phyloP scores from a whole-genome alignment of 2,329 filamentous ascomycete species.

The Botrytis byssoidea region DNA sequence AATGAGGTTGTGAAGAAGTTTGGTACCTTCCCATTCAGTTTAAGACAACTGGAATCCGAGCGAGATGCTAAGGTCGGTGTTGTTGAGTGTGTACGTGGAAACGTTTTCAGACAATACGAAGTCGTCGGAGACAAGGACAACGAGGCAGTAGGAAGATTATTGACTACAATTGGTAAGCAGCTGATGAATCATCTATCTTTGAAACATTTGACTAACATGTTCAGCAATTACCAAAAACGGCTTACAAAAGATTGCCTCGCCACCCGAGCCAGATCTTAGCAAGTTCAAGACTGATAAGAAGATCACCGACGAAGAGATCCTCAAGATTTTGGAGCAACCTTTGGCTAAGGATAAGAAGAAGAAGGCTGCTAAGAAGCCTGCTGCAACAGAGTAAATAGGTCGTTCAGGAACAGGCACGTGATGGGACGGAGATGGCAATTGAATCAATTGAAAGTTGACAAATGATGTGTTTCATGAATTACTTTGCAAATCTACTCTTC shows the following conservation, averaged over 20 bases:
- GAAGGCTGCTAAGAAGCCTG: slow-evolving; percentile 46
- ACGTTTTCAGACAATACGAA: slow-evolving; percentile 94
- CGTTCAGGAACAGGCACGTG: slow-evolving; percentile 41
- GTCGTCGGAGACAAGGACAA: slow-evolving; percentile 91
- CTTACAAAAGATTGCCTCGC: slow-evolving; percentile 77
- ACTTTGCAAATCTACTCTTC: slow-evolving; percentile 1
- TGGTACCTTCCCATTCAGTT: slow-evolving; percentile 94
- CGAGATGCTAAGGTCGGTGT: slow-evolving; percentile 93
- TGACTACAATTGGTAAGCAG: slow-evolving; percentile 87
- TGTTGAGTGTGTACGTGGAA: slow-evolving; percentile 90
- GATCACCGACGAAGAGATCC: slow-evolving; percentile 91
- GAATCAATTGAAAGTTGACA: neutral
- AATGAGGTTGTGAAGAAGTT: slow-evolving; percentile 98
- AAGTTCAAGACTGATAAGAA: slow-evolving; percentile 96
- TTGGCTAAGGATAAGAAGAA: slow-evolving; percentile 71
- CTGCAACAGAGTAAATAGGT: slow-evolving; percentile 35
- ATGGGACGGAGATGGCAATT: slow-evolving; percentile 12
- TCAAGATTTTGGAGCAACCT: slow-evolving; percentile 90
- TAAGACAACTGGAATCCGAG: slow-evolving; percentile 96
- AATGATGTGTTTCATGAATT: slow-evolving; percentile 4
- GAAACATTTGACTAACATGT: slow-evolving; percentile 33
- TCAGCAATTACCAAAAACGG: slow-evolving; percentile 97
- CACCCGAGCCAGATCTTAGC: slow-evolving; percentile 71
- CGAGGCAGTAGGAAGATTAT: slow-evolving; percentile 76
- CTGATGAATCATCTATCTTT: neutral